Evolutionary conservation across 2,329 filamentous ascomycete genomes (phyloP).

Genomic region (Albifimbria verrucaria): DNA sequence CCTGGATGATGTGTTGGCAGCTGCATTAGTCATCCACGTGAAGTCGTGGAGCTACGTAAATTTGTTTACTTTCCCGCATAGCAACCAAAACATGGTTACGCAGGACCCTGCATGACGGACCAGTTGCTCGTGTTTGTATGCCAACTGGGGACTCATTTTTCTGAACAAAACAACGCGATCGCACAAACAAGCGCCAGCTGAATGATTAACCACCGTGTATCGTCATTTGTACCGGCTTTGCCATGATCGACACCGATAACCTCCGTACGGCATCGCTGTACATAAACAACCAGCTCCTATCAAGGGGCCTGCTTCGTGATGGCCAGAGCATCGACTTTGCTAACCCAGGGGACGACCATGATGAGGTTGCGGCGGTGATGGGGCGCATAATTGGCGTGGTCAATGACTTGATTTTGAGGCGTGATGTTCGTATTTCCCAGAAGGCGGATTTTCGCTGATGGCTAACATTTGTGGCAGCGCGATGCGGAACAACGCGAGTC

Average conservation of each 20-base stretch:
- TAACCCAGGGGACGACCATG: conserved; percentile 59
- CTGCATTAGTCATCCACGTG: conserved; percentile 23
- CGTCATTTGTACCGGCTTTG: conserved; percentile 11
- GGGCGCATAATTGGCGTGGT: conserved; percentile 86
- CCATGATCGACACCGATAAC: conserved; percentile 58
- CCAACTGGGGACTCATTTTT: neutral
- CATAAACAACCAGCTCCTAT: conserved; percentile 70
- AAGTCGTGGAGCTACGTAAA: conserved; percentile 1
- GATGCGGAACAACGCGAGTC: conserved; percentile 87
- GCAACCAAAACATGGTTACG: conserved; percentile 26
- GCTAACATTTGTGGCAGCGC: conserved; percentile 51
- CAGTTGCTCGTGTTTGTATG: neutral
- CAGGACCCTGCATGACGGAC: conserved; percentile 1
- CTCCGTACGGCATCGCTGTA: conserved; percentile 66
- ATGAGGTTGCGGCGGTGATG: conserved; percentile 62
- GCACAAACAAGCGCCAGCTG: neutral
- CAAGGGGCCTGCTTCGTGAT: conserved; percentile 62
- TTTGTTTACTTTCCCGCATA: conserved; percentile 38
- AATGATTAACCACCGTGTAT: neutral
- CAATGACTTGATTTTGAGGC: conserved; percentile 85
- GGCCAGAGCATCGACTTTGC: conserved; percentile 81
- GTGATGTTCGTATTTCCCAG: conserved; percentile 61
- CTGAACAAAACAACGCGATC: neutral
- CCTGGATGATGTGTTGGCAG: no score
- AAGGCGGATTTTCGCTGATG: neutral